Conservation (phyloP, 2,329 filamentous ascomycete genomes). For the Sphaerulina musiva region DNA sequence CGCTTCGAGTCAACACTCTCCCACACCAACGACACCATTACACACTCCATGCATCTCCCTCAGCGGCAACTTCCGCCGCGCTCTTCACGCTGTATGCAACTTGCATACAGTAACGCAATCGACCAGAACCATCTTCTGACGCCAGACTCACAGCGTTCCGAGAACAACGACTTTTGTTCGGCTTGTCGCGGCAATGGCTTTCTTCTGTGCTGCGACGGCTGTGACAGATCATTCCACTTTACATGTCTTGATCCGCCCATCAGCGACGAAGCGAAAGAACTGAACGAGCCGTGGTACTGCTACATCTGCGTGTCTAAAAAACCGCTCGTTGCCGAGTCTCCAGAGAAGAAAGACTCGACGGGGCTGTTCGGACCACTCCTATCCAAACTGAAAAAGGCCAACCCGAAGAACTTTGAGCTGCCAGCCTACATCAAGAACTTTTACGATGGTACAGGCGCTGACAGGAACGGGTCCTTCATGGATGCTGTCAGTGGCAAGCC, state of each 20-base stretch:
- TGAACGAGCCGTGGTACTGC: constrained; percentile 74
- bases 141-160: constrained; percentile 34
- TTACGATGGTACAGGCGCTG: constrained; percentile 74
- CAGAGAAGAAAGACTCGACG: constrained; percentile 36
- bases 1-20: constrained; percentile 35
- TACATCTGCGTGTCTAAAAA: constrained; percentile 56
- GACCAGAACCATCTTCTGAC: constrained; percentile 33
- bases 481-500: constrained; percentile 52
- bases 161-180: constrained; percentile 87
- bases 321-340: constrained; percentile 25
- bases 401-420: constrained; percentile 45
- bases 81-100: constrained; percentile 16
- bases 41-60: constrained; percentile 29
- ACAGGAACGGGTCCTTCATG: constrained; percentile 72
- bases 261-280: constrained; percentile 40
- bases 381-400: constrained; percentile 38
- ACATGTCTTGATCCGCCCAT: constrained; percentile 78
- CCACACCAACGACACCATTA: constrained; percentile 17
- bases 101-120: constrained; percentile 14
- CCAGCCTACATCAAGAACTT: constrained; percentile 64
- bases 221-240: constrained; percentile 83
- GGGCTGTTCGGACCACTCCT: constrained; percentile 60
- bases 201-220: constrained; percentile 89
- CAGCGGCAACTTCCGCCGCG: constrained; percentile 24
- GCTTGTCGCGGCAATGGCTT: constrained; percentile 78